Evolutionary conservation across 1,139 yeast genomes (phyloP).

Genomic region (Saccharomyces hybrid): DNA sequence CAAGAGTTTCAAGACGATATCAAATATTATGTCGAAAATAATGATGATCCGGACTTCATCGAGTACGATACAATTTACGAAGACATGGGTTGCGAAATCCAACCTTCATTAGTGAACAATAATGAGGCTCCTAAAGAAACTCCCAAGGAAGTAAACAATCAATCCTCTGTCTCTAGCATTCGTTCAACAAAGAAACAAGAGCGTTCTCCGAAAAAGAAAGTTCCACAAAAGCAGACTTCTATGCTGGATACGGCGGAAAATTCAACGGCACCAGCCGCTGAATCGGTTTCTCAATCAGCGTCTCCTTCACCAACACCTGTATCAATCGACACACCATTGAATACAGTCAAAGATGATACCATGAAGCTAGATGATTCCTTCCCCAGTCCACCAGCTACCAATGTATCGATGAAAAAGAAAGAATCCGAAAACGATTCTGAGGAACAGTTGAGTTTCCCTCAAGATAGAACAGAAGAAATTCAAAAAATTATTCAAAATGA

Average conservation of each 20-base stretch:
- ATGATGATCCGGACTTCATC: conserved; percentile 91
- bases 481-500: conserved; percentile 24
- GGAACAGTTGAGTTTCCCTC: conserved; percentile 11
- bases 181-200: conserved; percentile 4
- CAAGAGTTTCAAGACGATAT: conserved; percentile 83
- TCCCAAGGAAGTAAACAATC: conserved; percentile 3
- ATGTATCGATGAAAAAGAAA: not conserved
- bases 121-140: conserved; percentile 22
- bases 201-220: conserved; percentile 18
- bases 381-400: not conserved
- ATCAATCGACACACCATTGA: not conserved
- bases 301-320: conserved; percentile 2
- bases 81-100: conserved; percentile 55
- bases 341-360: not conserved
- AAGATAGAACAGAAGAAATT: conserved; percentile 25
- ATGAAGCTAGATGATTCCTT: not conserved
- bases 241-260: not conserved
- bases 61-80: conserved; percentile 94
- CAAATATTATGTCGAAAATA: conserved; percentile 87
- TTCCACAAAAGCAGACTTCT: not conserved
- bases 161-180: conserved; percentile 4
- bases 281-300: conserved; percentile 3
- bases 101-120: conserved; percentile 35
- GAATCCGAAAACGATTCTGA: not conserved
- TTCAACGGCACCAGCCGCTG: not conserved